Percentiles rank a stretch among this genome's conserved stretches.
Evolutionary conservation across 108 stramenopile genomes (phyloP).

Genomic region (Tribonema minus): DNA sequence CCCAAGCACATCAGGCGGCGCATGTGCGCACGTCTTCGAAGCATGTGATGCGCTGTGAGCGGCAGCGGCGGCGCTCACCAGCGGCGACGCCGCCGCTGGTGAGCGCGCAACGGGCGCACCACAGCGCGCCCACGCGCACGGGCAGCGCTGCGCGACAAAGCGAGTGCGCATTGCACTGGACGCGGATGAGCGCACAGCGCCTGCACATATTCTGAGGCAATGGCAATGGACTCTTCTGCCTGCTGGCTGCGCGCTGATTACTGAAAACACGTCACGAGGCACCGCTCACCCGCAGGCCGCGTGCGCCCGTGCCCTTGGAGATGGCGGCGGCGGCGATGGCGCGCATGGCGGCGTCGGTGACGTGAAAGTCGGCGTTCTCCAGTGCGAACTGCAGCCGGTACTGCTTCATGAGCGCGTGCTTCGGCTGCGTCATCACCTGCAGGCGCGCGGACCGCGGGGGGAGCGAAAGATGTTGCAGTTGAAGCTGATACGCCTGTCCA

Average conservation of each 20-base stretch:
- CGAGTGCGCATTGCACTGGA: too few relatives aligned
- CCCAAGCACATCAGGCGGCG: too few relatives aligned
- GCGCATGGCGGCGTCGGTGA: conserved; percentile 79
- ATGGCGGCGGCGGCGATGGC: conserved; percentile 85
- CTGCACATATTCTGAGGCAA: too few relatives aligned
- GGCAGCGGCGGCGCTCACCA: neutral
- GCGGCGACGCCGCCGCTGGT: neutral
- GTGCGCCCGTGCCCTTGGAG: conserved; percentile 82
- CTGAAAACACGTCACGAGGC: neutral
- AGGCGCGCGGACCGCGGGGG: neutral
- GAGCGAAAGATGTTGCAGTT: too few relatives aligned
- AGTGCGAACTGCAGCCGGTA: conserved; percentile 88
- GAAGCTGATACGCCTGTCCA: too few relatives aligned
- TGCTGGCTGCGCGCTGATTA: too few relatives aligned
- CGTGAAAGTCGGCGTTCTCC: conserved; percentile 86
- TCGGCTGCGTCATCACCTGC: conserved; percentile 82
- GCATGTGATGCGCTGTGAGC: neutral
- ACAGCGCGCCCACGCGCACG: neutral
- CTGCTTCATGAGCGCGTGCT: conserved; percentile 92
- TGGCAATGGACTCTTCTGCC: too few relatives aligned
- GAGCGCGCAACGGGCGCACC: neutral
- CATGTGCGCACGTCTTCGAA: too few relatives aligned
- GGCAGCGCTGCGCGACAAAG: neutral
- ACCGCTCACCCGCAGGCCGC: conserved; percentile 67
- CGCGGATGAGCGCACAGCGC: neutral